Evolutionary conservation across 176 grass and related monocot genomes (phyloP), one percentile per base, ranked within the genome.

Genomic region (Zoysia japonica): DNA sequence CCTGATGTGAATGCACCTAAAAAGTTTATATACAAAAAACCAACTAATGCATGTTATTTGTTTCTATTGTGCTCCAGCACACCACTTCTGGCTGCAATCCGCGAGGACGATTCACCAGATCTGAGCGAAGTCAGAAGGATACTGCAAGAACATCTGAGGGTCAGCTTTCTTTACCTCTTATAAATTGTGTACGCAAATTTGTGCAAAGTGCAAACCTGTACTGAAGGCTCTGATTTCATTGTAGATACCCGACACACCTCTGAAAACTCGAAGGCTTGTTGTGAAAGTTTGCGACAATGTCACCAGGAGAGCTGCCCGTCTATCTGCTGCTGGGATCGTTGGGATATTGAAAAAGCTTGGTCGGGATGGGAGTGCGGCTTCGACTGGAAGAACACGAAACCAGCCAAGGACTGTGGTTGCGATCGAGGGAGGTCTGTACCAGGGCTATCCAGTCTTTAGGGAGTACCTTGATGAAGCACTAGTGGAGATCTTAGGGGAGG

Each of bases 331-430:
- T 9, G 95, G 95, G 19, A 94, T 97, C 5, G 87, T 90, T 0
- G 92, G 88, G 10, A 92, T 94, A 48, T 78, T 97, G 65, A 97
- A 92, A 77, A 97, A 97, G 85, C 85, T 94, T 7, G 89, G 92
- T 3, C 78, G 95, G 52, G 95, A 97, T n/a, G 92, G 92, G 50
- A 89, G 88, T 0, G 71, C 56, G 6, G 77, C 78, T 20, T 81
- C 68, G 6, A 90, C 79, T 1, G 91, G 94, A 28, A 90, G 83
- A 56, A n/a, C 19, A 5, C 89, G 78, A 86, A 71, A 70, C 38
- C 86, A 68, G 52, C 61, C 71, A 3, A 87, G 53, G 75, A 85
- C 92, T 0, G 91, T 90, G 19, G 89, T 97, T 7, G 92, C 89
- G 2, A 91, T 97, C 0, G 95, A 97, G 80, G 90, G 92, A 4